Evolutionary conservation across 2,329 filamentous ascomycete genomes (phyloP), one percentile per base, ranked within the genome.

Genomic region (Aspergillus awamori): DNA sequence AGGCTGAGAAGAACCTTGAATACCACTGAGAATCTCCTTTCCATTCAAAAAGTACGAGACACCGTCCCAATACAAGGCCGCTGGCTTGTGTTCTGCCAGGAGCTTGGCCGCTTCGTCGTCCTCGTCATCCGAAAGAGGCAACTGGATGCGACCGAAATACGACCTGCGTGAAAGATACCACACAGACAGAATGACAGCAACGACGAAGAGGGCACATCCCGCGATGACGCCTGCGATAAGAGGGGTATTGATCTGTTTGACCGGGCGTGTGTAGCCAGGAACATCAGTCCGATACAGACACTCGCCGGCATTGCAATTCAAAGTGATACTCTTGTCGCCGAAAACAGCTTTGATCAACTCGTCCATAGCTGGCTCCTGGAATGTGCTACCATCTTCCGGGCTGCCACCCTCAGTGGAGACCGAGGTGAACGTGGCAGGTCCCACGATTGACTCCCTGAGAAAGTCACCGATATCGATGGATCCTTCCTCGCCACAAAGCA

Each of bases 181-280:
- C 20, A 93, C 87, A 1, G 87, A 72, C 15, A 98, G 79, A 52
- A 97, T 91, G 54, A 94, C 86, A 1, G 87, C 91, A n/a, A 96
- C 92, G 11, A 99, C 83, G 71, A 97, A 97, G 0, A 99, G 82
- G 0, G 90, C 90, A 70, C 88, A 91, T 6, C 87, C 89, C 24
- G 93, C 93, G 70, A 99, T 98, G 51, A 97, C 91, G 13, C 91
- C 90, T 10, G 96, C 94, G 68, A 99, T 99, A 53, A 99, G 83
- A 3, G 94, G 95, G 0, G 94, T 98, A 76, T 99, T 99, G 79
- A 99, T 98, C 74, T 89, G 89, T 80, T 97, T 97, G 62, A 97
- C 85, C 0, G 94, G 93, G 20, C 90, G 86, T 67, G 90, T 84
- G 72, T 96, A 99, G 17, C 96, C 95, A 15, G 95, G 95, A 6